These are phyloP conservation scores for Diversispora eburnea DNA, from an alignment of 192 early-diverging fungal species.

Conservation along the genomic window DNA sequence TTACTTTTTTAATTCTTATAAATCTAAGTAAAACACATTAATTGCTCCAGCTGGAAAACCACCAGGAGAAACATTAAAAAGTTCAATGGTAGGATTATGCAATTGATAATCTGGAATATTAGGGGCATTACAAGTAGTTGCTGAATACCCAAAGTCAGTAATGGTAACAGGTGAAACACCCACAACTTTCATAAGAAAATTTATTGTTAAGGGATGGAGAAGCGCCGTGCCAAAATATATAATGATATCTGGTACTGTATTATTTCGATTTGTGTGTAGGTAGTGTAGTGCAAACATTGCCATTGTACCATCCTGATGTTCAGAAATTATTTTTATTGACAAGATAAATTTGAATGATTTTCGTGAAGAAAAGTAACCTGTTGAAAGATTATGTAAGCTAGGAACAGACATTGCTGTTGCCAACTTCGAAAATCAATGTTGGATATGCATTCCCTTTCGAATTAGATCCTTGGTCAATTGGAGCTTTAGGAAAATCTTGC, in stretches of 20 bases:
- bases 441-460: background rate
- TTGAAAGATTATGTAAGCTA: conserved; percentile 14
- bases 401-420: conserved; percentile 8
- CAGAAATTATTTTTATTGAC: background rate
- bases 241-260: background rate
- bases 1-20: no score
- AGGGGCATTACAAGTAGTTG: background rate
- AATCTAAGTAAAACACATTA: no score
- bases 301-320: background rate
- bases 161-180: no score
- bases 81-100: background rate
- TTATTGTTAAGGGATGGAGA: background rate
- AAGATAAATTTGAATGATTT: background rate
- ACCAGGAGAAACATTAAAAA: background rate
- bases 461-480: conserved; percentile 14
- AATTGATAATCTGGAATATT: background rate
- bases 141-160: background rate
- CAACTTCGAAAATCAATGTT: conserved; percentile 24
- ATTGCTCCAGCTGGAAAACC: no score
- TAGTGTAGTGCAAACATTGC: conserved; percentile 2
- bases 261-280: background rate
- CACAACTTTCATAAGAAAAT: conserved; percentile 2
- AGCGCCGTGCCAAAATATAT: conserved; percentile 9
- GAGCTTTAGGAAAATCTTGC: conserved; percentile 3
- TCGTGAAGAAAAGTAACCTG: conserved; percentile 20